Evolutionary conservation across 2,329 filamentous ascomycete genomes (phyloP), one percentile per base, ranked within the genome.

Genomic region (Aspergillus quadrilineatus): DNA sequence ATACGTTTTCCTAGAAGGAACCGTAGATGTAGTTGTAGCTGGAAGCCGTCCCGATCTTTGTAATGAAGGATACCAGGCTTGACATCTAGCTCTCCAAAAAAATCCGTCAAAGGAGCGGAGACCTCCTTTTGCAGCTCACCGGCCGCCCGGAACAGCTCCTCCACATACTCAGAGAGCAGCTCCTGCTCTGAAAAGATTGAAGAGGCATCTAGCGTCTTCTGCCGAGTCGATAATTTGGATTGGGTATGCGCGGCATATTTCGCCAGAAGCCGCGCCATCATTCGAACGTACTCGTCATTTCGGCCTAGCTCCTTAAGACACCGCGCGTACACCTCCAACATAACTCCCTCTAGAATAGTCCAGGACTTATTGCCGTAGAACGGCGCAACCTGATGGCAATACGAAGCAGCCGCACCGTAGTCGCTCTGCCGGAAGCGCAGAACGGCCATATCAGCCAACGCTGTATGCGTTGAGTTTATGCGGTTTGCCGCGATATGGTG

Each of bases 401-500:
- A 92, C 0, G 82, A 82, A 0, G 89, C 86, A 1, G 94, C 92
- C 1, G 85, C 82, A 2, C 78, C 79, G 67, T 87, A 92, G 62
- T 97, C 89, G 22, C 84, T 82, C 3, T 89, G 79, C 58, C 89
- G 84, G 64, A 88, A 94, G 66, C 93, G 92, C 50, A 97, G 78
- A 4, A 94, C 83, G 1, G 92, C 94, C 45, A 97, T 81, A 72
- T 99, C 94, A 8, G 90, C 89, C 71, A 92, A 85, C 58, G 87
- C 86, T 17, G 86, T 83, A 64, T 95, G 87, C 0, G 89, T 87
- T 6, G 90, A 89, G 64, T 95, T 88, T 0, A 80, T 81, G 61
- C 93, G 89, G 54, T 87, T 89, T 4, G 92, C 91, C 4, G 91
- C 85, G 12, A 86, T 86, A 69, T 90, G 95, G 68, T 96, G 89